Evolutionary conservation across 108 stramenopile genomes (phyloP).

Genomic region (Schizochytrium sp.): DNA sequence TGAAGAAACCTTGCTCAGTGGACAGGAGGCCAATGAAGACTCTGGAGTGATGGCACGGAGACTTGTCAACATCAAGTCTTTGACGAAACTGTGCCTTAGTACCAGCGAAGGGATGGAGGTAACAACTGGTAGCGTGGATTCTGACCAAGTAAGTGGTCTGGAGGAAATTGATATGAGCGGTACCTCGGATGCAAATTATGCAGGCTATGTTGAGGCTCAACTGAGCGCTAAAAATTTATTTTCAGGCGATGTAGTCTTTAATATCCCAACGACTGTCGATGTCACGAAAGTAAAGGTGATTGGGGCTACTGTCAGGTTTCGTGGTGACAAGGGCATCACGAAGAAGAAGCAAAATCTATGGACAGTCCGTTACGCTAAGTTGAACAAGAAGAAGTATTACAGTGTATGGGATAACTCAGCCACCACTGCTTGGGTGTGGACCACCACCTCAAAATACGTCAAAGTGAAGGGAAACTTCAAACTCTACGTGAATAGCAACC

Average conservation of each 20-base stretch:
- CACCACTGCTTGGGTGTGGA: background rate
- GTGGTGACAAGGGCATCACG: background rate
- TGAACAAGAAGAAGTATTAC: background rate
- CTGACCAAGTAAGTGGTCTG: background rate
- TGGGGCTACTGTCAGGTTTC: background rate
- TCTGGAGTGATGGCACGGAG: too few species aligned
- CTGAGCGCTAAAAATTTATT: background rate
- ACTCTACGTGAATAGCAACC: background rate
- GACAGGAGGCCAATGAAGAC: too few species aligned
- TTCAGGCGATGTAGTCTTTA: constrained; percentile 13
- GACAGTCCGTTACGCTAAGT: background rate
- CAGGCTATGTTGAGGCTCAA: background rate
- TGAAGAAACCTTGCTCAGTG: too few species aligned
- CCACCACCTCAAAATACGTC: background rate
- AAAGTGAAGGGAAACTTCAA: background rate
- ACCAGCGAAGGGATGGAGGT: background rate
- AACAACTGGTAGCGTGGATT: background rate
- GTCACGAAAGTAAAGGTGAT: background rate
- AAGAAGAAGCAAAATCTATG: background rate
- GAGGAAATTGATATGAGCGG: background rate
- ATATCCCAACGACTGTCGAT: background rate
- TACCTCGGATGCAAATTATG: background rate
- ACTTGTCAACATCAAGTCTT: too few species aligned
- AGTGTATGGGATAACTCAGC: background rate
- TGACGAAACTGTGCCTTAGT: too few species aligned